Base-by-base conservation (phyloP, 345 rosid species). In the Lumnitzera racemosa region DNA sequence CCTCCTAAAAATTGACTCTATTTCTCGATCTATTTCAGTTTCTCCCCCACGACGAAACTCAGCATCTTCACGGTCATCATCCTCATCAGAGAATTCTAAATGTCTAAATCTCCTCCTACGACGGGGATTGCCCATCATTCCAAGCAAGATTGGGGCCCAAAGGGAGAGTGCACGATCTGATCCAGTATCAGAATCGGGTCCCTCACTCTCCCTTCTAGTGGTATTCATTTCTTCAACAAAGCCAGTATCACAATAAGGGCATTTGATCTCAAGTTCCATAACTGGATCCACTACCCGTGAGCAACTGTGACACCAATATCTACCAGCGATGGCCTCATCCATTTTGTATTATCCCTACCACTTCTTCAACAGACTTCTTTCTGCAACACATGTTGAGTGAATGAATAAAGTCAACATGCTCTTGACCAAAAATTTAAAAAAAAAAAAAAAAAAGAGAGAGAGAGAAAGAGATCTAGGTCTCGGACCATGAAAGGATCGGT, bases 141-240 rank as follows among this genome's bases (percentile, higher is more conserved):
- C 94, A 9, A 92, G 86, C 70, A 92, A 76, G 70, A 92, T 70
- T 0, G 98, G 94, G 4, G 83, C 91, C 96, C 96, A 89, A 29
- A 85, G 80, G 60, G 90, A 78, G 76, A 89, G 76, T 2, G 91
- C 83, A 67, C 76, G 83, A 24, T 92, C 96, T 2, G 96, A 83
- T 61, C 86, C 87, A 23, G 87, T 61, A 60, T 81, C 91, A 4
- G 91, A 67, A 62, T 83, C 96, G 2, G 76, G 51, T 12, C 52
- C 80, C 48, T 56, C 75, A 52, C 47, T 58, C 8, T 66, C 84
- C 43, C 58, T 53, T 13, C 77, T 58, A 57, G 52, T 47, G 31
- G 67, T 27, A 46, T 25, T 57, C 77, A 79, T 69, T 64, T 83
- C 88, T 70, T 77, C 91, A 27, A 83, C 36, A 51, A 81, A 86